Base-by-base conservation (phyloP, 176 grass and related monocot genomes). In the Thalia dealbata region DNA sequence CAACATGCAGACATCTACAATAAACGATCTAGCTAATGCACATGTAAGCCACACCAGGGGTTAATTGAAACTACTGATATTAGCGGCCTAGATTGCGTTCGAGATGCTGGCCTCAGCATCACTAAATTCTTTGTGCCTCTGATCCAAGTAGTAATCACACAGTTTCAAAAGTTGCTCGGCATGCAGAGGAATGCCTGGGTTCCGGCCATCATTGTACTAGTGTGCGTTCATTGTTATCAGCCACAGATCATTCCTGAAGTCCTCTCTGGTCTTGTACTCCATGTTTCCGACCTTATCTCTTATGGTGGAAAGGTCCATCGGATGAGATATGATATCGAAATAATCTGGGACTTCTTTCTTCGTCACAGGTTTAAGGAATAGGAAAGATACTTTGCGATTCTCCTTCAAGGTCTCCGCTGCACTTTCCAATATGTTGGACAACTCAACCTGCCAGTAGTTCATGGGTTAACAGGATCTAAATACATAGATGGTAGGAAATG, bases 241-340 rank as follows among this genome's bases (percentile, higher is more conserved):
- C 44, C 75, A 87, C 22, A 93, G 77, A 21, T 99, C 95, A 26
- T 85, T 87, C 71, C 85, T 82, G 82, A 99, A 93, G 24, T 88
- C 90, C 26, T 93, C 77, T 32, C 87, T 82, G 68, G 67, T 88
- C 67, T 72, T 88, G 73, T 99, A 99, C 71, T 88, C 95, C 87
- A 99, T 81, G 71, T 86, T 93, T 69, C 87, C 81, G 54, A 88
- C 85, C 69, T 93, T 99, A 27, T 88, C 90, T 70, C 81, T 93
- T 63, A 99, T 99, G 10, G 89, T 99, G 35, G 87, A 88, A 27
- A 99, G 95, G 74, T 99, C 95, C 95, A 99, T 99, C 19, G 95
- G 95, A 0, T 25, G 67, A 8, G 79, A 16, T 61, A 93, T 64
- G 52, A 80, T 51, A 11, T 99, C 87, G 22, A 81, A 42, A 44